Evolutionary conservation across 2,329 filamentous ascomycete genomes (phyloP).

Genomic region (Apiospora arundinis): DNA sequence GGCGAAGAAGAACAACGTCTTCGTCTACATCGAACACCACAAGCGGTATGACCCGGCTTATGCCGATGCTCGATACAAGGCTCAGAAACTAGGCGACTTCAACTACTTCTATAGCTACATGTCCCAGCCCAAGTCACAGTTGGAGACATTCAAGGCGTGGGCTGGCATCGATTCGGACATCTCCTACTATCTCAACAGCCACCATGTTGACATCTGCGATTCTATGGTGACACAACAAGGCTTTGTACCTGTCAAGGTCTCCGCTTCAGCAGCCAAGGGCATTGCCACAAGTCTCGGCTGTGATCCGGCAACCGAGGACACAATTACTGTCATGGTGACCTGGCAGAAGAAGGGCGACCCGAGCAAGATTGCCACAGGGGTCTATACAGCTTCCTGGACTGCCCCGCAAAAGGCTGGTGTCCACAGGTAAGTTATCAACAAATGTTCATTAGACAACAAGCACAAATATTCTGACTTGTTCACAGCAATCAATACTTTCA

Average conservation of each 20-base stretch:
- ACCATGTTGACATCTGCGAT: constrained; percentile 92
- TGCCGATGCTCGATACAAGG: constrained; percentile 81
- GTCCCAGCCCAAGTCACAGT: constrained; percentile 88
- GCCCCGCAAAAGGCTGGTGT: constrained; percentile 91
- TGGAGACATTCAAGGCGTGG: constrained; percentile 95
- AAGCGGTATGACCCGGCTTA: constrained; percentile 96
- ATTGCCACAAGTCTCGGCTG: constrained; percentile 82
- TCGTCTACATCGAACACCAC: constrained; percentile 95
- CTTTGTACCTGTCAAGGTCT: constrained; percentile 80
- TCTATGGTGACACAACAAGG: constrained; percentile 80
- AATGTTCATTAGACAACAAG: neutral
- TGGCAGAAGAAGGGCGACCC: constrained; percentile 79
- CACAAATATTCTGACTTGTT: neutral
- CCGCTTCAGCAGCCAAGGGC: constrained; percentile 78
- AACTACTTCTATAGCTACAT: constrained; percentile 99
- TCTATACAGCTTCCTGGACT: constrained; percentile 95
- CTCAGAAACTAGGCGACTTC: constrained; percentile 84
- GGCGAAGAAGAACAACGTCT: constrained; percentile 76
- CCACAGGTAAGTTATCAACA: constrained; percentile 61
- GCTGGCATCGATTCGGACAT: constrained; percentile 92
- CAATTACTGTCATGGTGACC: constrained; percentile 87
- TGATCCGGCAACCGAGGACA: constrained; percentile 83
- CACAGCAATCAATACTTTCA: constrained; percentile 87
- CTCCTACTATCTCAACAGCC: constrained; percentile 93
- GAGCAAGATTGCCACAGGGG: constrained; percentile 77